phyloP scores from a whole-genome alignment of 192 early-diverging fungal genomes.

The Entophlyctis helioformis region DNA sequence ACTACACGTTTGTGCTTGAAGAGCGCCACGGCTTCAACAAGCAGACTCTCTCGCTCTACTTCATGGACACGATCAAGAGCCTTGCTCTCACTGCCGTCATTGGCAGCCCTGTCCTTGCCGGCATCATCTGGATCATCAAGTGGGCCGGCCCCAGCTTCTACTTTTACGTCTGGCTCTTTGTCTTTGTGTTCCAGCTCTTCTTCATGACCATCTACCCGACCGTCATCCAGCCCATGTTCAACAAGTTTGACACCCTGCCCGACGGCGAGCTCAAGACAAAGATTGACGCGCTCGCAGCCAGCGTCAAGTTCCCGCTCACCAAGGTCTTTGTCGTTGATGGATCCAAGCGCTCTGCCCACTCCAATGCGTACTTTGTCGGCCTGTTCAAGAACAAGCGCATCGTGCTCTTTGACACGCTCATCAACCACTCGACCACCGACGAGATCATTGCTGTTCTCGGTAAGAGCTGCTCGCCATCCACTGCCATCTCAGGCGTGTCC shows the following conservation, averaged over 20 bases:
- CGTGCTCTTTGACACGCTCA: constrained; percentile 85
- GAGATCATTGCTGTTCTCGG: constrained; percentile 91
- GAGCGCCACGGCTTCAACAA: constrained; percentile 94
- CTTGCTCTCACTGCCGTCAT: constrained; percentile 56
- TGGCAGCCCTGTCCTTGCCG: constrained; percentile 66
- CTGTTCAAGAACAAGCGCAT: constrained; percentile 96
- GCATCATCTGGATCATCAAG: constrained; percentile 70
- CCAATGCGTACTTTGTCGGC: constrained; percentile 94
- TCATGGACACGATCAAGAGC: constrained; percentile 68
- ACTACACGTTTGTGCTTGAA: constrained; percentile 92
- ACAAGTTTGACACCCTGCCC: constrained; percentile 79
- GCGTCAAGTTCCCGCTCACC: constrained; percentile 80
- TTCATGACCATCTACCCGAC: constrained; percentile 74
- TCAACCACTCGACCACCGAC: constrained; percentile 68
- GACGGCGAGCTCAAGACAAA: constrained; percentile 66
- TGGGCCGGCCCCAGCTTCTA: constrained; percentile 75
- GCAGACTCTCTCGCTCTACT: constrained; percentile 68
- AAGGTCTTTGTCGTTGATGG: constrained; percentile 96
- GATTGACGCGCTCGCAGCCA: constrained; percentile 71
- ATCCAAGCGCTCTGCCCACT: constrained; percentile 75
- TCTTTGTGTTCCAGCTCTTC: constrained; percentile 37
- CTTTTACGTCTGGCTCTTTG: constrained; percentile 83
- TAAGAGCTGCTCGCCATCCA: constrained; percentile 27
- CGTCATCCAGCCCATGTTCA: constrained; percentile 95
- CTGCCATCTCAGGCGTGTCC: no score